These are phyloP conservation scores for Fragaria nilgerrensis DNA, from an alignment of 306 rosid genomes.

Conservation along the genomic window DNA sequence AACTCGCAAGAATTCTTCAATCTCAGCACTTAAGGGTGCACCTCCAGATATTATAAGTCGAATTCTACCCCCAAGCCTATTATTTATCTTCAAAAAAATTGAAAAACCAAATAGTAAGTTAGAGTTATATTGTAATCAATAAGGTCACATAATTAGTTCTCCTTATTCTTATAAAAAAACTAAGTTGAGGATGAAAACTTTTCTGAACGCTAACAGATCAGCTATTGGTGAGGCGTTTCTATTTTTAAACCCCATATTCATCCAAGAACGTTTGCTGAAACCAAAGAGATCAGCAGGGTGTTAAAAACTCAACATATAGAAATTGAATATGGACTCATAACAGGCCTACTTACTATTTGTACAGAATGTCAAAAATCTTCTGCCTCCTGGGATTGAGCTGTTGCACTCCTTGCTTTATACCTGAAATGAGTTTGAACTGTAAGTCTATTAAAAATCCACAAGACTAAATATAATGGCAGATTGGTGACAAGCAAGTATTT, in stretches of 20 bases:
- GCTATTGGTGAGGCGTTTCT: slow-evolving; percentile 69
- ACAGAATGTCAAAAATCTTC: slow-evolving; percentile 60
- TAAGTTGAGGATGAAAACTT: slow-evolving; percentile 41
- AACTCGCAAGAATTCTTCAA: slow-evolving; percentile 88
- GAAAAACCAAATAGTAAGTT: neutral
- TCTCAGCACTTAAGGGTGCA: slow-evolving; percentile 82
- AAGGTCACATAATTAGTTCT: neutral
- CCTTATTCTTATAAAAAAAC: no score
- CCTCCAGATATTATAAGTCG: slow-evolving; percentile 79
- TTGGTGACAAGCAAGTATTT: slow-evolving; percentile 8
- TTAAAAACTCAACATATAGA: neutral
- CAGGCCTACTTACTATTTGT: slow-evolving; percentile 50
- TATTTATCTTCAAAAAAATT: slow-evolving; percentile 47
- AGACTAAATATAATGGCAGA: neutral
- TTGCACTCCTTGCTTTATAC: slow-evolving; percentile 69
- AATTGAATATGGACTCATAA: neutral
- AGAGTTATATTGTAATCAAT: neutral
- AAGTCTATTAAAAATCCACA: neutral
- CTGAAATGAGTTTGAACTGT: slow-evolving; percentile 33
- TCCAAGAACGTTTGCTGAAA: slow-evolving; percentile 74
- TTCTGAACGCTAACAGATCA: slow-evolving; percentile 79
- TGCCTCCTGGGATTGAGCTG: slow-evolving; percentile 69
- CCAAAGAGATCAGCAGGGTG: neutral
- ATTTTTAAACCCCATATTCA: slow-evolving; percentile 78
- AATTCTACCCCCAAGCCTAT: slow-evolving; percentile 70